Conservation (phyloP, 2,329 filamentous ascomycete species). For the Aspergillus sp. region DNA sequence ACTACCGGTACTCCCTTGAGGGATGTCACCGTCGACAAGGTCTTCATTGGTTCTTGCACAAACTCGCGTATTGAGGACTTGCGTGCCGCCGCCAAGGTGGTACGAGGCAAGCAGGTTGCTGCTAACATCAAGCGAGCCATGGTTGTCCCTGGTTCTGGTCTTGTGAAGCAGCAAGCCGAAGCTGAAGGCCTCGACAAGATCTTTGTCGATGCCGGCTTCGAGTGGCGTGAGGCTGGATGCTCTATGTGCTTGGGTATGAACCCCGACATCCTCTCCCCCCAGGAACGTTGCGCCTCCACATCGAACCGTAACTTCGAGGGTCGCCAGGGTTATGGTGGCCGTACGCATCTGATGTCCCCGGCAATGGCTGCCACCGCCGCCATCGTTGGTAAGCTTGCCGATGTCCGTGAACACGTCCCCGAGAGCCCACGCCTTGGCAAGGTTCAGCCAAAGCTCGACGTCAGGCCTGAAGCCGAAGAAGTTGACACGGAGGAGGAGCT, state of each 20-base stretch:
- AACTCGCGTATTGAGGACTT: constrained; percentile 97
- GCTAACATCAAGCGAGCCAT: constrained; percentile 88
- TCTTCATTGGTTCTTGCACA: constrained; percentile 97
- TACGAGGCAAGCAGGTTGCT: constrained; percentile 84
- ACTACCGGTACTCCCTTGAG: constrained; percentile 83
- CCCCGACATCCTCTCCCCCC: constrained; percentile 88
- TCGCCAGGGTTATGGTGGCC: constrained; percentile 84
- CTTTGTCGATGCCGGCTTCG: constrained; percentile 87
- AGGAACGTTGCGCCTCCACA: constrained; percentile 91
- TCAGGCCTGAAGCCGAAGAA: constrained; percentile 61
- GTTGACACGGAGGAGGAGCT: constrained; percentile 62
- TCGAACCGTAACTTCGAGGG: constrained; percentile 98
- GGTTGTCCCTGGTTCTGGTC: constrained; percentile 92
- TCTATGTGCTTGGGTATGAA: constrained; percentile 99
- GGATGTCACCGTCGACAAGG: constrained; percentile 89
- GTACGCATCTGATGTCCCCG: constrained; percentile 95
- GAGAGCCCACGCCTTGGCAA: constrained; percentile 44
- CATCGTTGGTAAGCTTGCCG: constrained; percentile 85
- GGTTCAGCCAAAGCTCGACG: constrained; percentile 59
- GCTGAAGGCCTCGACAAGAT: constrained; percentile 89
- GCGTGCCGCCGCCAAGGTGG: constrained; percentile 78
- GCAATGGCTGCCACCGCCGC: constrained; percentile 93
- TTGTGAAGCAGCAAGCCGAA: constrained; percentile 91
- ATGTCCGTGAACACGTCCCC: constrained; percentile 75
- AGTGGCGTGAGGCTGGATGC: constrained; percentile 97